Conservation (phyloP, 192 early-diverging fungal genomes). For the Backusella psychrophila region DNA sequence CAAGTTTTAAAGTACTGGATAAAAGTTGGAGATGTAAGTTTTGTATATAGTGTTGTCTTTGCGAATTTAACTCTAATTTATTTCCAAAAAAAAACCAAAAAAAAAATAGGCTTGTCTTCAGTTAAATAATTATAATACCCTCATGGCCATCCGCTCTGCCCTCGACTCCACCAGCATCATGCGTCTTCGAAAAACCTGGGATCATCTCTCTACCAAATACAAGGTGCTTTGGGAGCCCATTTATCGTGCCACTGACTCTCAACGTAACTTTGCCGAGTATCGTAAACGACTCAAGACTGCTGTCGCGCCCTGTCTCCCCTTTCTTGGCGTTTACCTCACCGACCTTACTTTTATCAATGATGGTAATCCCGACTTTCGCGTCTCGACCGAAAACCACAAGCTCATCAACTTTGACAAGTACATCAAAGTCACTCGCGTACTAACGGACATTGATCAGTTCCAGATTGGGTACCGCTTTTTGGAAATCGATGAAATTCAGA, state of each 20-base stretch:
- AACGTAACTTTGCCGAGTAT: constrained; percentile 65
- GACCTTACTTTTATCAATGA: constrained; percentile 87
- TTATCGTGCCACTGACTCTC: constrained; percentile 54
- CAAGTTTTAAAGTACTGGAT: constrained; percentile 75
- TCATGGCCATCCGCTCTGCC: constrained; percentile 78
- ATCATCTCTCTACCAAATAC: constrained; percentile 55
- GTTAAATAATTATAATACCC: constrained; percentile 68
- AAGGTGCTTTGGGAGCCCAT: constrained; percentile 58
- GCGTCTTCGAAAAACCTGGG: constrained; percentile 70
- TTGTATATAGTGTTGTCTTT: not conserved
- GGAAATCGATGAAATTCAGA: constrained; percentile 76
- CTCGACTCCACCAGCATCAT: constrained; percentile 70
- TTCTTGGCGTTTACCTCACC: constrained; percentile 75
- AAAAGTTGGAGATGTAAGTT: constrained; percentile 62
- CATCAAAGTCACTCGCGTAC: constrained; percentile 55
- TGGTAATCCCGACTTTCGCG: constrained; percentile 68
- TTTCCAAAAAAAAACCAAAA: not conserved
- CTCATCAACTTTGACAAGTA: constrained; percentile 87
- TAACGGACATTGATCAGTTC: constrained; percentile 74
- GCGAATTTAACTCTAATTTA: not conserved
- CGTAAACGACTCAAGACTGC: constrained; percentile 44
- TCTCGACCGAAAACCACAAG: constrained; percentile 5
- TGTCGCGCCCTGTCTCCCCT: constrained; percentile 71
- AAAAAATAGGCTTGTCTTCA: constrained; percentile 34
- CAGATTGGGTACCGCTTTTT: constrained; percentile 64